These are phyloP conservation scores for Phyllosticta citriasiana DNA, from an alignment of 2,329 filamentous ascomycete species.

Conservation along the genomic window DNA sequence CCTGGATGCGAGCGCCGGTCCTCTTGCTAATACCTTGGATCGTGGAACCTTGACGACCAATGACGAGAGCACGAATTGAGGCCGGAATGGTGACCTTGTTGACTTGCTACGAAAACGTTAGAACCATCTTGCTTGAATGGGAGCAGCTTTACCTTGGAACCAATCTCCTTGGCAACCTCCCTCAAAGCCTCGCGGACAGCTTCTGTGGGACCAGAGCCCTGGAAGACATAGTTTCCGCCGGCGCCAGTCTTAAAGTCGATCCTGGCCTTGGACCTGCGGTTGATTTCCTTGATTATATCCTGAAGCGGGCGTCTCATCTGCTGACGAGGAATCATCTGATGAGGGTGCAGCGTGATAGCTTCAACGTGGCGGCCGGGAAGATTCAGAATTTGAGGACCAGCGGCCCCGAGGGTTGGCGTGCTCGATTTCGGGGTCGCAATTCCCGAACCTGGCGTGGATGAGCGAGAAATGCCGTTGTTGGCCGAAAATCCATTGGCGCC, in stretches of 20 bases:
- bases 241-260: slow-evolving; percentile 68
- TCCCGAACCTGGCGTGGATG: slow-evolving; percentile 55
- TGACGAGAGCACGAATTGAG: slow-evolving; percentile 79
- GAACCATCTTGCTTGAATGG: not conserved
- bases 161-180: slow-evolving; percentile 80
- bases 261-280: slow-evolving; percentile 79
- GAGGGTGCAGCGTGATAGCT: slow-evolving; percentile 60
- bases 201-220: slow-evolving; percentile 74
- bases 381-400: slow-evolving; percentile 50
- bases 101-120: slow-evolving; percentile 41
- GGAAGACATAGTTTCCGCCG: slow-evolving; percentile 66
- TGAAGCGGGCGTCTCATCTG: slow-evolving; percentile 77
- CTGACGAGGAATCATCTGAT: slow-evolving; percentile 63
- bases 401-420: slow-evolving; percentile 27
- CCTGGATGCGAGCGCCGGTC: slow-evolving; percentile 81
- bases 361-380: slow-evolving; percentile 79
- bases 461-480: slow-evolving; percentile 43
- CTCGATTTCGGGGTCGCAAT: slow-evolving; percentile 38
- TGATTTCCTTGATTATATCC: slow-evolving; percentile 84
- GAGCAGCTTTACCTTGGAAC: slow-evolving; percentile 59
- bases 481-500: slow-evolving; percentile 44
- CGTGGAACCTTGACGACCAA: slow-evolving; percentile 80
- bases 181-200: slow-evolving; percentile 80
- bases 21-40: slow-evolving; percentile 85
- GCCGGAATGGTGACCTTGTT: slow-evolving; percentile 72